A percentile compares a stretch with the other conserved stretches of the same genome.
These are phyloP conservation scores for Fomitopsis serialis DNA, from an alignment of 768 basidiomycete genomes.

Conservation along the genomic window DNA sequence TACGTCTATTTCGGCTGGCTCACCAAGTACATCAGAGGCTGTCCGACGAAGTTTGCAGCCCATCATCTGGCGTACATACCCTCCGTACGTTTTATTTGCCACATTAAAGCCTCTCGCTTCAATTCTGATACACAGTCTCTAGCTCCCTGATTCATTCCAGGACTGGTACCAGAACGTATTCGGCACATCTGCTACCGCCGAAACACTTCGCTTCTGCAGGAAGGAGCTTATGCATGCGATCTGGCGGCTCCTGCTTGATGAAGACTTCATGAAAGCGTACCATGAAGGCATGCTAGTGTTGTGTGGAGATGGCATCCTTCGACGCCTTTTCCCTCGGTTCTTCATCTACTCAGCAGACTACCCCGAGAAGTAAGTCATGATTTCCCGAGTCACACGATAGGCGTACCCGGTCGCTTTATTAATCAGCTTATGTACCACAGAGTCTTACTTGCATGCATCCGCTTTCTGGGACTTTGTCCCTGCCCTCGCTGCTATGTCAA, in stretches of 20 bases:
- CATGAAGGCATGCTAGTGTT: slow-evolving; percentile 18
- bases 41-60: no score
- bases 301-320: slow-evolving; percentile 22
- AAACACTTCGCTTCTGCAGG: slow-evolving; percentile 25
- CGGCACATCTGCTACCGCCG: not conserved
- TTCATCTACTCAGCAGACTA: slow-evolving; percentile 30
- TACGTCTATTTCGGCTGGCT: slow-evolving; percentile 36
- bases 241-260: slow-evolving; percentile 20
- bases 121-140: no score
- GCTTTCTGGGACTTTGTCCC: slow-evolving; percentile 32
- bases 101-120: slow-evolving; percentile 25
- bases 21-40: slow-evolving; percentile 33
- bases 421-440: slow-evolving; percentile 11
- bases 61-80: slow-evolving; percentile 47
- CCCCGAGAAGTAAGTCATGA: slow-evolving; percentile 27
- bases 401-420: not conserved
- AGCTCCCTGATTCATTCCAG: slow-evolving; percentile 30
- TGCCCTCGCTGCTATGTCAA: slow-evolving; percentile 33
- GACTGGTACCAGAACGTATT: slow-evolving; percentile 21
- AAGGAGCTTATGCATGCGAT: slow-evolving; percentile 27
- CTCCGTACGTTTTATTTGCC: slow-evolving; percentile 19
- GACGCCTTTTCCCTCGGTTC: slow-evolving; percentile 22
- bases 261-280: slow-evolving; percentile 22
- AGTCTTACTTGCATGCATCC: slow-evolving; percentile 31
- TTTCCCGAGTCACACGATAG: not conserved